phyloP scores from a whole-genome alignment of 1,284 basidiomycete genomes.

The Irpex sp. region DNA sequence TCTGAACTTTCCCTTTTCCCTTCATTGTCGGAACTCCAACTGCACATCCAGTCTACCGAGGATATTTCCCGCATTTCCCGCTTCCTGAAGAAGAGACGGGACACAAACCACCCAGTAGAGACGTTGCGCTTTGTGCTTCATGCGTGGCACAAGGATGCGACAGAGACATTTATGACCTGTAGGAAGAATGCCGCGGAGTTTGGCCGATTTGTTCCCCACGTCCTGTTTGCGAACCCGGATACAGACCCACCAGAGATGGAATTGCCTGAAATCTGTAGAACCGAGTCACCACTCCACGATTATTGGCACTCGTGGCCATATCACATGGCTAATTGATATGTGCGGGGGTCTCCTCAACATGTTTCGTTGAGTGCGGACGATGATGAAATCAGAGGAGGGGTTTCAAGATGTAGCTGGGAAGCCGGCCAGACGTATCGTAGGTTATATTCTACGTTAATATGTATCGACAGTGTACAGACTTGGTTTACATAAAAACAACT shows the following conservation, averaged over 20 bases:
- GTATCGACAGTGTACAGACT: too few relatives aligned
- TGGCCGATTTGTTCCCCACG: background rate
- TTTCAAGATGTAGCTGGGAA: too few relatives aligned
- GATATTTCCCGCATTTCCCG: background rate
- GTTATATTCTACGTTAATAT: too few relatives aligned
- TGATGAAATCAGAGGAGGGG: too few relatives aligned
- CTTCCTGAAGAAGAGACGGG: background rate
- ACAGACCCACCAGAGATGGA: background rate
- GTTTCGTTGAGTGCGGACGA: too few relatives aligned
- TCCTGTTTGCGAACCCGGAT: background rate
- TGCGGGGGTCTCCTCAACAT: too few relatives aligned
- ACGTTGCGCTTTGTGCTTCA: background rate
- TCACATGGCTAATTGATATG: too few relatives aligned
- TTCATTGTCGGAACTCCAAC: background rate
- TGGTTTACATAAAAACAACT: too few relatives aligned
- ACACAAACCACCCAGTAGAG: background rate
- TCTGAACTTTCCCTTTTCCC: background rate
- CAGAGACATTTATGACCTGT: background rate
- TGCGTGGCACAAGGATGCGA: background rate
- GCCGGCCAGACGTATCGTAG: too few relatives aligned
- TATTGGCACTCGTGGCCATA: background rate
- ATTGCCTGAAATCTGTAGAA: background rate
- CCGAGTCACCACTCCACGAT: background rate
- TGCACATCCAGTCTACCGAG: background rate
- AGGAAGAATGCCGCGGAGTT: background rate